These are phyloP conservation scores for Sungouiozyma ichnusensis DNA, from an alignment of 805 yeast genomes.

Conservation along the genomic window DNA sequence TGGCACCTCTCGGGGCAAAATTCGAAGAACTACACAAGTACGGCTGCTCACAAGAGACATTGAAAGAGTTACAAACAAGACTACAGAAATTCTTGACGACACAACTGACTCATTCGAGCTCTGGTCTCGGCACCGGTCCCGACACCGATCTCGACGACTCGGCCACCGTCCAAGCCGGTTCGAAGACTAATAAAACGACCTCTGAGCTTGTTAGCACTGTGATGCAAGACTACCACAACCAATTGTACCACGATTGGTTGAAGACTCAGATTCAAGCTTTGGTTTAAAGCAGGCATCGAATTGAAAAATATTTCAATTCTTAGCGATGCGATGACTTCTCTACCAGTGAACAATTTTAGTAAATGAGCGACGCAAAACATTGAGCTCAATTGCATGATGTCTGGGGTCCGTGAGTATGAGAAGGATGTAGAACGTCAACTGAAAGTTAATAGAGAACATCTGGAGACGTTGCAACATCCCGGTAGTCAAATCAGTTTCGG, in stretches of 20 bases:
- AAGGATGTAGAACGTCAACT: conserved; percentile 19
- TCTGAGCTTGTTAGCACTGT: neutral
- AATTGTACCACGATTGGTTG: neutral
- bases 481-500: conserved; percentile 27
- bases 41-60: conserved; percentile 1
- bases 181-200: neutral
- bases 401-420: conserved; percentile 5
- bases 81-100: neutral
- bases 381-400: neutral
- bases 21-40: conserved; percentile 5
- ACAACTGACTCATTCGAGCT: too few relatives aligned
- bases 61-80: conserved; percentile 1
- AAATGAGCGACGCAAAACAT: neutral
- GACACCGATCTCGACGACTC: too few relatives aligned
- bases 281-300: neutral
- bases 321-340: too few relatives aligned
- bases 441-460: conserved; percentile 23
- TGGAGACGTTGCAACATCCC: conserved; percentile 27
- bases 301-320: neutral
- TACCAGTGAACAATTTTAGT: too few relatives aligned
- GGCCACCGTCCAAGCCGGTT: neutral
- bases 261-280: neutral
- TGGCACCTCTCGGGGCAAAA: conserved; percentile 3
- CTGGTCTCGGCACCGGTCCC: too few relatives aligned
- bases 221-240: neutral